Evolutionary conservation across 768 basidiomycete species (phyloP).

Genomic region (Serpula lacrymans): DNA sequence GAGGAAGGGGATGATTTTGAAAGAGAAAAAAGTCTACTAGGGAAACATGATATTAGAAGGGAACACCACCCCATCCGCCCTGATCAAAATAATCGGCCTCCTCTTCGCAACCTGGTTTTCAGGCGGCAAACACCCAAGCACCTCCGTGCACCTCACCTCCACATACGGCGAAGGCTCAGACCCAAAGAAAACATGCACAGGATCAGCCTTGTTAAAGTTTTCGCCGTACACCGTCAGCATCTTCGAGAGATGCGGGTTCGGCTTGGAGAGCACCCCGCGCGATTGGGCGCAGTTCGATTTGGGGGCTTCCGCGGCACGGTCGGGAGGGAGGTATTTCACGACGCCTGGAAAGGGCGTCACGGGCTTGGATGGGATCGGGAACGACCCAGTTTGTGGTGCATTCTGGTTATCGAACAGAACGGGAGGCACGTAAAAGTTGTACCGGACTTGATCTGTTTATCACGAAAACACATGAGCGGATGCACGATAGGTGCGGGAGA

Average conservation of each 20-base stretch:
- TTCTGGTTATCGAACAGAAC: conserved; percentile 79
- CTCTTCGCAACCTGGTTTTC: conserved; percentile 65
- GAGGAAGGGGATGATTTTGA: no score
- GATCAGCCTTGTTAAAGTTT: conserved; percentile 82
- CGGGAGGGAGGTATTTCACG: conserved; percentile 88
- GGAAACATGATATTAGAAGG: conserved; percentile 82
- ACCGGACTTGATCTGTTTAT: conserved; percentile 84
- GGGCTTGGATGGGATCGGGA: conserved; percentile 77
- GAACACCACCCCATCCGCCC: conserved; percentile 84
- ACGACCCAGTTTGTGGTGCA: conserved; percentile 65
- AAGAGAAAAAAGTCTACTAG: conserved; percentile 35
- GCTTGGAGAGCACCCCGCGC: conserved; percentile 69
- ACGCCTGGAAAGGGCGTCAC: conserved; percentile 85
- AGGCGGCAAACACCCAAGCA: conserved; percentile 76
- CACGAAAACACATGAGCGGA: conserved; percentile 14
- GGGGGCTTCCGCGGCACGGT: conserved; percentile 79
- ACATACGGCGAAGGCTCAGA: conserved; percentile 83
- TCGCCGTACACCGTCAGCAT: conserved; percentile 87
- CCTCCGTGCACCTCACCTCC: conserved; percentile 85
- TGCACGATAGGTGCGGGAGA: conserved; percentile 3
- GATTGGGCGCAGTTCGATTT: conserved; percentile 67
- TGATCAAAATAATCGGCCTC: conserved; percentile 76
- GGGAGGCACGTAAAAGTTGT: conserved; percentile 91
- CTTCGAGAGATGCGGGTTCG: conserved; percentile 73
- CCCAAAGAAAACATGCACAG: conserved; percentile 82